A percentile compares a stretch with the other conserved stretches of the same genome.
Conservation (phyloP, 2,329 filamentous ascomycete genomes). For the Sclerotinia trifoliorum region DNA sequence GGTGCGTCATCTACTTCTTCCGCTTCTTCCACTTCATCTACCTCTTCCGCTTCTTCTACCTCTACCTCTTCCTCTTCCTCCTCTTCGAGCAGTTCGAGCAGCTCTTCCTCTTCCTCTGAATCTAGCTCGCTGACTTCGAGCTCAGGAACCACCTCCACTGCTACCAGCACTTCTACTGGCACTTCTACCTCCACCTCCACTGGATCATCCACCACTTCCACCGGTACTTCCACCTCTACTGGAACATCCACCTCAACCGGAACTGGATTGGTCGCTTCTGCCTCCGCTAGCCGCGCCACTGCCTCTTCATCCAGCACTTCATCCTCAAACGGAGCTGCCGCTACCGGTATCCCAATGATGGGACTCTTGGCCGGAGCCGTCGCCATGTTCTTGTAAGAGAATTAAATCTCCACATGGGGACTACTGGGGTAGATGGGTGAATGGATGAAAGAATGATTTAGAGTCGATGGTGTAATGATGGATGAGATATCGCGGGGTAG, state of each 20-base stretch:
- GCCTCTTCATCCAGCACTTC: background rate
- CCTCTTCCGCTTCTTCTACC: background rate
- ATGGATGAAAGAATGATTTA: background rate
- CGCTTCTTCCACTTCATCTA: background rate
- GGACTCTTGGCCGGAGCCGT: constrained; percentile 20
- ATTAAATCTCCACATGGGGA: background rate
- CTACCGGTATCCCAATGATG: constrained; percentile 20
- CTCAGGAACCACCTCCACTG: constrained; percentile 1
- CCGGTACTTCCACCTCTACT: background rate
- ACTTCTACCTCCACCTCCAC: constrained; percentile 2
- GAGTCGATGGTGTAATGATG: constrained; percentile 14
- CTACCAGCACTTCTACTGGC: background rate
- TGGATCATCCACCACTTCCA: constrained; percentile 3
- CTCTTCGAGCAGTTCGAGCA: background rate
- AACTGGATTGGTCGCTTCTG: constrained; percentile 1
- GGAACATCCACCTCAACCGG: background rate
- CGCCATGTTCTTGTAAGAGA: constrained; percentile 21
- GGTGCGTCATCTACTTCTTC: constrained; percentile 19
- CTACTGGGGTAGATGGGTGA: background rate
- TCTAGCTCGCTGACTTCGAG: constrained; percentile 9
- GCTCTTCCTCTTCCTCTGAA: background rate
- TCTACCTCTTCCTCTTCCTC: background rate
- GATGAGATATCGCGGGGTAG: constrained; percentile 1
- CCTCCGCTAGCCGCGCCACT: background rate
- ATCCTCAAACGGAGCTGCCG: constrained; percentile 14